Evolutionary conservation across 768 basidiomycete genomes (phyloP), one percentile per base, ranked within the genome.

Genomic region (Mrakia frigida): DNA sequence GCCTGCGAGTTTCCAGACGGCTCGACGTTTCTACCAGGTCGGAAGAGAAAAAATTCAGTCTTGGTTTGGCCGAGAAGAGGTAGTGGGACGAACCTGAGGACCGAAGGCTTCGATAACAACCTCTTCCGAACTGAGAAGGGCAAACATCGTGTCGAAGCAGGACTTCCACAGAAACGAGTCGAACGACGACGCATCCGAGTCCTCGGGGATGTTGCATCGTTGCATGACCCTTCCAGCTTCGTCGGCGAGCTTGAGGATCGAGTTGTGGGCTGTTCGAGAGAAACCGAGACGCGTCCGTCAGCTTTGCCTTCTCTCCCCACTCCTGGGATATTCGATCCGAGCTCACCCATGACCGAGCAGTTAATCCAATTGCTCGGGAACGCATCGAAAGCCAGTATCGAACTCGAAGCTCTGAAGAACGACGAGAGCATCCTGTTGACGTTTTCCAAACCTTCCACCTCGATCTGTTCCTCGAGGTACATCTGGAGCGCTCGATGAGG

Each of bases 1-100:
- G 37, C 94, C 94, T 7, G 92, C 93, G n/a, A 98, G 88, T 52
- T 93, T 88, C 95, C 95, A 98, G 14, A 95, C 92, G 4, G 95
- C 92, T 60, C 95, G 89, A 59, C 94, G 91, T 89, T 93, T 93
- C 92, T 97, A 76, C 43, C n/a, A 35, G 28, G 43, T 2, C 25
- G n/a, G n/a, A n/a, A n/a, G 7, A 52, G 10, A 28, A 25, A 0
- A 61, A 28, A n/a, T 14, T 37, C 16, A 74, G 59, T 7, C 9
- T 3, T n/a, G 39, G 10, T 65, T 13, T 0, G 50, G n/a, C 28
- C 11, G 28, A 25, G 39, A 37, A 11, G n/a, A 23, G 50, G 50
- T 70, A 70, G 31, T 35, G 61, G 78, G 85, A 74, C 79, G 59
- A 76, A 91, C 93, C 88, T 96, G 96, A 1, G 94, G 92, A 80